A percentile compares a stretch with the other conserved stretches of the same genome.
These are phyloP conservation scores for Tetragonia tetragonoides DNA, from an alignment of 148 eudicot genomes.

Conservation along the genomic window DNA sequence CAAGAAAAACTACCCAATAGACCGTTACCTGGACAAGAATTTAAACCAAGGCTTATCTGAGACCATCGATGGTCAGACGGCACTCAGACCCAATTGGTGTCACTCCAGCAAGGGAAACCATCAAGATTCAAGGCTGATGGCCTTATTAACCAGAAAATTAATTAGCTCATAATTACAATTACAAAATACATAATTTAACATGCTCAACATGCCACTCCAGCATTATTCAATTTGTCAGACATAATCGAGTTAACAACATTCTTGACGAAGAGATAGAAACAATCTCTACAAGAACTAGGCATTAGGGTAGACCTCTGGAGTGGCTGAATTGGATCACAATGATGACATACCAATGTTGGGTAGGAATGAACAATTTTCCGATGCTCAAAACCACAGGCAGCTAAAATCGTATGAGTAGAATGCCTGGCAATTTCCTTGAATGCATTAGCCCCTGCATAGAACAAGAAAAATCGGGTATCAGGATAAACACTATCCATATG, in stretches of 20 bases:
- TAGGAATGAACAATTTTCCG: conserved; percentile 39
- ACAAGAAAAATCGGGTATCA: background rate
- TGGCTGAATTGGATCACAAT: conserved; percentile 34
- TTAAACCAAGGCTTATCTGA: too few species aligned
- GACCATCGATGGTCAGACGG: background rate
- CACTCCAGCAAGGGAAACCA: background rate
- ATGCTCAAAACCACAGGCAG: conserved; percentile 70
- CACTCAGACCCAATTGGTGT: background rate
- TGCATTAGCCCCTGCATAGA: conserved; percentile 47
- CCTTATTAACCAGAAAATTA: background rate
- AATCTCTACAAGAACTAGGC: conserved; percentile 69
- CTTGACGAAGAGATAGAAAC: conserved; percentile 66
- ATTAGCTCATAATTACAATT: too few species aligned
- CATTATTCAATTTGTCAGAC: conserved; percentile 37
- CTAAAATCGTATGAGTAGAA: conserved; percentile 74
- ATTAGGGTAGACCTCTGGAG: conserved; percentile 44
- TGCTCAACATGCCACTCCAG: conserved; percentile 8
- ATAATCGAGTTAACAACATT: conserved; percentile 57
- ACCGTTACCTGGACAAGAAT: too few species aligned
- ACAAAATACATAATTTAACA: background rate
- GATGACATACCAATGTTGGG: conserved; percentile 46
- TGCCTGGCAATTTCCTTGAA: conserved; percentile 84
- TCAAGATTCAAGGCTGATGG: background rate
- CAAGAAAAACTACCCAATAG: too few species aligned
- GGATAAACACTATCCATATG: background rate